These are phyloP conservation scores for Pichia sp. DNA, from an alignment of 1,139 yeast species.

Conservation along the genomic window DNA sequence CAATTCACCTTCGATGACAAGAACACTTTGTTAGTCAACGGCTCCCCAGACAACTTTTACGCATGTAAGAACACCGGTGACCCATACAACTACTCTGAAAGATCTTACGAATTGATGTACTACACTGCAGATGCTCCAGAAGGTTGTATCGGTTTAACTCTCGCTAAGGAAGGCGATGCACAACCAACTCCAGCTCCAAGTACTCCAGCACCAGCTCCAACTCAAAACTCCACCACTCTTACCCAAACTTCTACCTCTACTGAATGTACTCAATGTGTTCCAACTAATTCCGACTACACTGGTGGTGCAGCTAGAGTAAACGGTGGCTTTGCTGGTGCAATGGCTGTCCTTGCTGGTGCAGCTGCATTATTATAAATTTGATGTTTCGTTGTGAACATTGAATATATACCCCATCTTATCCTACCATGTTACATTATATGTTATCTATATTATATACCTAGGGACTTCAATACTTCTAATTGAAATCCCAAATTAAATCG, in stretches of 20 bases:
- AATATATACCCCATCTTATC: too few relatives aligned
- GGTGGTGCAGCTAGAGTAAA: slow-evolving; percentile 10
- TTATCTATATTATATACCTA: too few relatives aligned
- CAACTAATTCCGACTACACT: not conserved
- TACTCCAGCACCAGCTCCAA: slow-evolving; percentile 1
- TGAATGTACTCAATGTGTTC: too few relatives aligned
- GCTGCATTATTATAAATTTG: slow-evolving; percentile 15
- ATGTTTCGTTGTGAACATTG: too few relatives aligned
- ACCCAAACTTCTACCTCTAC: not conserved
- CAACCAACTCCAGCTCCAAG: slow-evolving; percentile 4
- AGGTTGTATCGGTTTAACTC: slow-evolving; percentile 14
- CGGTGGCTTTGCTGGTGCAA: slow-evolving; percentile 14
- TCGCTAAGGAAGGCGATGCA: slow-evolving; percentile 3
- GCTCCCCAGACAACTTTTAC: slow-evolving; percentile 20
- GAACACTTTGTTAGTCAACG: slow-evolving; percentile 20
- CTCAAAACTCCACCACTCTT: not conserved
- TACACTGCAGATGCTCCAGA: slow-evolving; percentile 19
- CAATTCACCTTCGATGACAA: slow-evolving; percentile 14
- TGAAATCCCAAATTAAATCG: too few relatives aligned
- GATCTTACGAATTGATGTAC: slow-evolving; percentile 19
- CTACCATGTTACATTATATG: too few relatives aligned
- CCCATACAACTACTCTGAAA: slow-evolving; percentile 21
- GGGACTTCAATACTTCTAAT: too few relatives aligned
- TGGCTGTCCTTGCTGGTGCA: slow-evolving; percentile 18
- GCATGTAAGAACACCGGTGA: slow-evolving; percentile 25